Conservation (phyloP, 1,139 yeast species). For the Yamadazyma blattariae region DNA sequence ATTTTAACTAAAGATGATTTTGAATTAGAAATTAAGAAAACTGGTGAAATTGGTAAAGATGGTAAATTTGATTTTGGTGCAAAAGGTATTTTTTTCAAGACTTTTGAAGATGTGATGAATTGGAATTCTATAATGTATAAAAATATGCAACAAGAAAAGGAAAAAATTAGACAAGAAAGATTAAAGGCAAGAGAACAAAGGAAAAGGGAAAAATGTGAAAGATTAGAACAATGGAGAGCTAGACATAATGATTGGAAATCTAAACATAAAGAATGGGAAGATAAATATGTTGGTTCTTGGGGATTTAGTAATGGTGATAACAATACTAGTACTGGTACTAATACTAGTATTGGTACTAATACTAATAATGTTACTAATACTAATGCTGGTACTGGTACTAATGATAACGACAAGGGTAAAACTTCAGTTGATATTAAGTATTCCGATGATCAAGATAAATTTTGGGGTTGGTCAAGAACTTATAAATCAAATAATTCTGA, state of each 20-base stretch:
- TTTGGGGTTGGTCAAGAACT: too few relatives aligned
- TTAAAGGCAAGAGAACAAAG: not conserved
- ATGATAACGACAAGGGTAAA: too few relatives aligned
- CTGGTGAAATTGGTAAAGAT: slow-evolving; percentile 9
- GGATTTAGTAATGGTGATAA: not conserved
- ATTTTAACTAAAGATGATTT: slow-evolving; percentile 55
- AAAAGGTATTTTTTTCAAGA: slow-evolving; percentile 50
- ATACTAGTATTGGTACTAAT: too few relatives aligned
- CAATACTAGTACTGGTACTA: too few relatives aligned
- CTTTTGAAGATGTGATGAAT: slow-evolving; percentile 60
- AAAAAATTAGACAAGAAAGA: slow-evolving; percentile 3
- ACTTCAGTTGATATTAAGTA: too few relatives aligned
- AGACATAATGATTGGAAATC: not conserved
- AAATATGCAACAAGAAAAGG: slow-evolving; percentile 29
- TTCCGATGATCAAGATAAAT: too few relatives aligned
- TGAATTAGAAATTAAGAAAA: slow-evolving; percentile 19
- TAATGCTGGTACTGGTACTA: too few relatives aligned
- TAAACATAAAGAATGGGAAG: not conserved
- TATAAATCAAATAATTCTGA: too few relatives aligned
- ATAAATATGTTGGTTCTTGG: not conserved
- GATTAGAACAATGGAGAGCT: not conserved
- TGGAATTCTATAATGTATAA: slow-evolving; percentile 64
- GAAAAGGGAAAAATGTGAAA: not conserved
- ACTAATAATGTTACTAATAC: not conserved
- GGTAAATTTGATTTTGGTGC: slow-evolving; percentile 34